Base-by-base conservation (phyloP, 2,329 filamentous ascomycete genomes). In the Trichoderma sp. region DNA sequence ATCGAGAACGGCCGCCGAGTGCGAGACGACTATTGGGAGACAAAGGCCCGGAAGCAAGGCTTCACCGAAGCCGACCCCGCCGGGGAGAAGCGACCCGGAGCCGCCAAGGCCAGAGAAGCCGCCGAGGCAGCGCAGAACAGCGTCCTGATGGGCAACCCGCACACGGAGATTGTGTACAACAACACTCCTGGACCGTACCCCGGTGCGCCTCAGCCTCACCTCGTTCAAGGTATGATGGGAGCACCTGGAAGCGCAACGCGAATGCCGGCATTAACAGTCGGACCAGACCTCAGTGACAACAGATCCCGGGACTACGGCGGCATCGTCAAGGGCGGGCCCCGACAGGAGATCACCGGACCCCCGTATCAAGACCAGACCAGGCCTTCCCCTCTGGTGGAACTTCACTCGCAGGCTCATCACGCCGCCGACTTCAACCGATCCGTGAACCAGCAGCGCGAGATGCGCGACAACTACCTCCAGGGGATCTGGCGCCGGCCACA, bases 11-110 rank as follows among this genome's bases (percentile, higher is more conserved):
- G 95, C 41, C 86, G 94, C 68, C 85, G 95, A 65, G 95, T 99
- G 48, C 89, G 95, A 57, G 95, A 99, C 78, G 95, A 99, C 76
- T 99, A 99, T 78, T 99, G 95, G 95, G 95, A 98, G 78, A 91
- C 90, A 74, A 98, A 98, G 78, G 95, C 95, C 7, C 86, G 91
- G 55, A 99, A 98, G 78, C 95, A 99, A 78, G 95, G 95, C 12
- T 99, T 99, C 75, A 99, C 95, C 1, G 95, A 99, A 76, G 93
- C 96, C 68, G 95, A 99, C 77, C 84, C 93, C 58, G 95, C 95
- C 4, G 95, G 95, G 47, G 95, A 99, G 79, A 98, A 99, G 82
- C 85, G 95, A 69, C 95, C 95, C 6, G 95, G 95, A 62, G 93
- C 91, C 45, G 88, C 92, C 66, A 97, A 96, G 80, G 90, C 91